phyloP scores from a whole-genome alignment of 805 yeast species.

The Maudiozyma turicensis region DNA sequence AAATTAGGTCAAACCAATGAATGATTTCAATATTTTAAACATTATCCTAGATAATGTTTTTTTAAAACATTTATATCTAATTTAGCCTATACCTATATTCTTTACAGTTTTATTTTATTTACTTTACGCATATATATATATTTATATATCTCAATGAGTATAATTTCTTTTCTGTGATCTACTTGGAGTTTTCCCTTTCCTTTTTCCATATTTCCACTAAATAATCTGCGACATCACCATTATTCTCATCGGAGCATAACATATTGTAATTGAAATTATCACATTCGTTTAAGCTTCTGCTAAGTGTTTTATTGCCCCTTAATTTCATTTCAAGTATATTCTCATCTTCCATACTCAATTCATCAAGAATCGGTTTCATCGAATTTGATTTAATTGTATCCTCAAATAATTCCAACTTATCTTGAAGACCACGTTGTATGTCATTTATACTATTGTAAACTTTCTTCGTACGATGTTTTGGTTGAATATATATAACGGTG shows the following conservation, averaged over 20 bases:
- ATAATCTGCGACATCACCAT: constrained; percentile 16
- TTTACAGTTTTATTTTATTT: not conserved
- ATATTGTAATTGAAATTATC: constrained; percentile 14
- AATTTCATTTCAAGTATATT: constrained; percentile 10
- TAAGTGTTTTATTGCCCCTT: not conserved
- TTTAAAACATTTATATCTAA: too few species aligned
- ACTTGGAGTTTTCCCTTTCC: not conserved
- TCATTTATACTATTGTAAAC: constrained; percentile 5
- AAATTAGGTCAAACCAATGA: constrained; percentile 40
- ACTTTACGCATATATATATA: not conserved
- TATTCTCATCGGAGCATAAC: constrained; percentile 16
- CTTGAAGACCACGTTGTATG: constrained; percentile 7
- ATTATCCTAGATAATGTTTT: too few species aligned
- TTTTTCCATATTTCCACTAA: constrained; percentile 22
- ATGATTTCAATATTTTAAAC: not conserved
- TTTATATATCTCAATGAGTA: not conserved
- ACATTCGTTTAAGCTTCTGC: constrained; percentile 1
- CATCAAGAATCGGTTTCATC: constrained; percentile 1
- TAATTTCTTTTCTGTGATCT: not conserved
- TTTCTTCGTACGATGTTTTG: constrained; percentile 3
- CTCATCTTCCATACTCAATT: not conserved
- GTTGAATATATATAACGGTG: constrained; percentile 20
- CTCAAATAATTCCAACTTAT: constrained; percentile 4
- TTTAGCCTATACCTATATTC: not conserved
- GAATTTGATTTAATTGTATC: not conserved